phyloP scores from a whole-genome alignment of 345 rosid genomes.

The Diplotaxis tenuifolia region DNA sequence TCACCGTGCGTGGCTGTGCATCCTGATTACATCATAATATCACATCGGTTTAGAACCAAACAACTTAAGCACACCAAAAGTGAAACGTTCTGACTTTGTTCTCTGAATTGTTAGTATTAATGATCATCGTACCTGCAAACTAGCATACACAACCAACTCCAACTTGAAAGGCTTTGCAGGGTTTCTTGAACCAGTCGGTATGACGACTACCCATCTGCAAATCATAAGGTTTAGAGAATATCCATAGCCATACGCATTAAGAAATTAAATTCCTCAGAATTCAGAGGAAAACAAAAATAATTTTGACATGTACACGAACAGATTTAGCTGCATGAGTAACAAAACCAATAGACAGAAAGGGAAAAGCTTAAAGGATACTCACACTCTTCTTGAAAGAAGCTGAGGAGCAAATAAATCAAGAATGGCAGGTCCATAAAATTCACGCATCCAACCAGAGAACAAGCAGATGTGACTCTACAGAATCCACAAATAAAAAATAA shows the following conservation, averaged over 20 bases:
- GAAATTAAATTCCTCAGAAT: neutral
- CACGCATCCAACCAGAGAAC: conserved; percentile 96
- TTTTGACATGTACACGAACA: neutral
- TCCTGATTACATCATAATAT: conserved; percentile 55
- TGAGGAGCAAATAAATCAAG: conserved; percentile 83
- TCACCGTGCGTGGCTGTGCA: conserved; percentile 70
- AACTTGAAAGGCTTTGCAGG: conserved; percentile 70
- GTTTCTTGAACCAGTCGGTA: conserved; percentile 80
- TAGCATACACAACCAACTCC: conserved; percentile 81
- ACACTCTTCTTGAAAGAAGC: conserved; percentile 86
- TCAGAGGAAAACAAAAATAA: neutral
- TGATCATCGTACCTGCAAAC: conserved; percentile 54
- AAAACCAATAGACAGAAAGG: neutral
- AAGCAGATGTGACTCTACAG: conserved; percentile 71
- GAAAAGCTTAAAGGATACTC: conserved; percentile 27
- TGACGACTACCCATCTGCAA: conserved; percentile 84
- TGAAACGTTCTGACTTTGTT: neutral
- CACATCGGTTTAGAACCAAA: neutral
- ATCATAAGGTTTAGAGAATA: neutral
- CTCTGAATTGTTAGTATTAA: neutral
- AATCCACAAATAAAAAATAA: neutral
- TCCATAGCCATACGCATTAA: neutral
- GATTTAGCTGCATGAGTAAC: neutral
- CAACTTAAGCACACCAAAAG: neutral
- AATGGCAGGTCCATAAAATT: conserved; percentile 79